These are phyloP conservation scores for Herpotrichia juniperi DNA, from an alignment of 2,329 filamentous ascomycete species.

Conservation along the genomic window DNA sequence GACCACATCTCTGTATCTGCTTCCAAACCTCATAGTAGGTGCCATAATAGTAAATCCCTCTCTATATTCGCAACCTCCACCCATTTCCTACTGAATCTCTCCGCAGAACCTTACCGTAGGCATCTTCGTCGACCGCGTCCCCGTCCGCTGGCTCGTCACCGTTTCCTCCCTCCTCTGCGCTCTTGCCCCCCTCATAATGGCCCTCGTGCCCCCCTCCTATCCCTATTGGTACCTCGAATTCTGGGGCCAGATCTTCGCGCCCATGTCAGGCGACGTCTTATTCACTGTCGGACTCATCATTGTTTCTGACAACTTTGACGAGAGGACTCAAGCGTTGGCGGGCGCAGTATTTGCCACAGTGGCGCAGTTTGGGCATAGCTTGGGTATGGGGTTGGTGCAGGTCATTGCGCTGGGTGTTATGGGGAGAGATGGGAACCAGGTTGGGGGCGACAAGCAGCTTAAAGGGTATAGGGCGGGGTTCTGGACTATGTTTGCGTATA, in stretches of 20 bases:
- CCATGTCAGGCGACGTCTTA: constrained; percentile 55
- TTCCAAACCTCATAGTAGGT: constrained; percentile 48
- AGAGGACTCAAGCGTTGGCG: constrained; percentile 63
- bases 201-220: constrained; percentile 55
- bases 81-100: constrained; percentile 49
- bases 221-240: constrained; percentile 58
- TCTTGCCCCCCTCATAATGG: constrained; percentile 61
- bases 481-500: constrained; percentile 13
- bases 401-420: constrained; percentile 31
- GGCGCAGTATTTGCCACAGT: constrained; percentile 68
- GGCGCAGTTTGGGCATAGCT: constrained; percentile 59
- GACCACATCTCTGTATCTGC: constrained; percentile 48
- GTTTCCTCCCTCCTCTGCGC: constrained; percentile 51
- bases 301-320: constrained; percentile 61
- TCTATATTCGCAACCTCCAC: constrained; percentile 43
- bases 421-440: constrained; percentile 15
- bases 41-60: too few species aligned
- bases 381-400: constrained; percentile 32
- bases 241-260: constrained; percentile 52
- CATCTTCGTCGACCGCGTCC: constrained; percentile 52
- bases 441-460: neutral
- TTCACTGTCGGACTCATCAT: constrained; percentile 64
- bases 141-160: constrained; percentile 51
- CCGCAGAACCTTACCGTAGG: constrained; percentile 54
- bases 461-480: constrained; percentile 9